Conservation (phyloP, 177 flowering plant genomes). For the Vitis hybrid region DNA sequence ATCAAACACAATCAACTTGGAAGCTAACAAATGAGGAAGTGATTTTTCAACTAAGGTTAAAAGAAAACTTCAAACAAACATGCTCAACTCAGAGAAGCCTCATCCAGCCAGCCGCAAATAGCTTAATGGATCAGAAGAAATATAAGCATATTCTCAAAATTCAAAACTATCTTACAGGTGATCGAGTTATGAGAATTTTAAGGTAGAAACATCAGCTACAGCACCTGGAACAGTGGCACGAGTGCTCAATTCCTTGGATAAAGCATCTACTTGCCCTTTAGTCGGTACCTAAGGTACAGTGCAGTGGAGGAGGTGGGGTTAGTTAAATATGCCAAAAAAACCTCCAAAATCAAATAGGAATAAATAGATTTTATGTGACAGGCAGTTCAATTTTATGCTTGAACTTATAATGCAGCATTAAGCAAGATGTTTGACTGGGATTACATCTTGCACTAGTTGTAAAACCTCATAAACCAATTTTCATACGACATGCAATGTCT, state of each 20-base stretch:
- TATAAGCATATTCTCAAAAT: too few relatives aligned
- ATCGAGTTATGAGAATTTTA: too few relatives aligned
- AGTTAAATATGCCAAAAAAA: not conserved
- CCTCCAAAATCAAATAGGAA: not conserved
- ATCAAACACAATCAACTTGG: too few relatives aligned
- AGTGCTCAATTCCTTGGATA: conserved; percentile 68
- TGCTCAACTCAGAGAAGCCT: too few relatives aligned
- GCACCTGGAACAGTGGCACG: conserved; percentile 92
- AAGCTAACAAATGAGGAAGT: too few relatives aligned
- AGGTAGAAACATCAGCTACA: conserved; percentile 7
- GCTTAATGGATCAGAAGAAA: too few relatives aligned
- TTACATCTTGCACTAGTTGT: not conserved
- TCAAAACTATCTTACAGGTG: too few relatives aligned
- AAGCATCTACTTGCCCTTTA: conserved; percentile 83
- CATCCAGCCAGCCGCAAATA: too few relatives aligned
- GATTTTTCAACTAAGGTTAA: too few relatives aligned
- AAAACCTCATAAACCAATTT: not conserved
- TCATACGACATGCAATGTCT: too few relatives aligned
- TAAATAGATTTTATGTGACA: not conserved
- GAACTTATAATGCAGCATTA: not conserved
- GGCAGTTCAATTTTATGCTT: not conserved
- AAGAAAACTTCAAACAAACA: too few relatives aligned
- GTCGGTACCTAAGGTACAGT: conserved; percentile 65
- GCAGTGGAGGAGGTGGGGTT: not conserved
- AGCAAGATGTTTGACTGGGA: not conserved